These are phyloP conservation scores for Cryptococcus sp. DNA, from an alignment of 1,284 basidiomycete species.

Conservation along the genomic window DNA sequence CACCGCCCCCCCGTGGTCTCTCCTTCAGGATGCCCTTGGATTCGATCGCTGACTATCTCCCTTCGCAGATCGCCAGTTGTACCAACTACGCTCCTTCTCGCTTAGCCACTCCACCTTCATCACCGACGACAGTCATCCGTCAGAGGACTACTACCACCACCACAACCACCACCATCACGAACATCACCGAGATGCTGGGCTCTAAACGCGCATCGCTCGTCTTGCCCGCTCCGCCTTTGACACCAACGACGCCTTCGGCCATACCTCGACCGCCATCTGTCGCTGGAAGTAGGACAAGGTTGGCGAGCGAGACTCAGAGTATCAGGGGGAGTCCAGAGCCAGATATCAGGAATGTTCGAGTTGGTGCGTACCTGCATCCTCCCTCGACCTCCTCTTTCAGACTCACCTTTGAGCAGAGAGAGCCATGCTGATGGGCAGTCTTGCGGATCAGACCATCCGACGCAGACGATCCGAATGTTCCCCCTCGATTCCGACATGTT, in stretches of 20 bases:
- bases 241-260: slow-evolving; percentile 23
- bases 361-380: slow-evolving; percentile 37
- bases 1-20: too few relatives aligned
- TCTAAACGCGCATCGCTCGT: slow-evolving; percentile 8
- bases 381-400: too few relatives aligned
- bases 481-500: slow-evolving; percentile 84
- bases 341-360: slow-evolving; percentile 37
- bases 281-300: slow-evolving; percentile 13
- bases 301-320: slow-evolving; percentile 9
- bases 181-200: slow-evolving; percentile 1
- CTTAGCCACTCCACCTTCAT: neutral
- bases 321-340: slow-evolving; percentile 8
- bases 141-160: neutral
- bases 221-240: slow-evolving; percentile 23
- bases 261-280: slow-evolving; percentile 29
- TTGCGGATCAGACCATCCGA: slow-evolving; percentile 88
- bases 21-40: too few relatives aligned
- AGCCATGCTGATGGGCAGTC: slow-evolving; percentile 51
- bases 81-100: too few relatives aligned
- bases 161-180: neutral
- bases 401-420: too few relatives aligned
- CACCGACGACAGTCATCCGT: neutral
- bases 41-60: too few relatives aligned
- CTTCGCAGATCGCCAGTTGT: too few relatives aligned
- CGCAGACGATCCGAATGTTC: slow-evolving; percentile 77